Conservation (phyloP, 257 asterid species). For the Ocimum tenuiflorum region DNA sequence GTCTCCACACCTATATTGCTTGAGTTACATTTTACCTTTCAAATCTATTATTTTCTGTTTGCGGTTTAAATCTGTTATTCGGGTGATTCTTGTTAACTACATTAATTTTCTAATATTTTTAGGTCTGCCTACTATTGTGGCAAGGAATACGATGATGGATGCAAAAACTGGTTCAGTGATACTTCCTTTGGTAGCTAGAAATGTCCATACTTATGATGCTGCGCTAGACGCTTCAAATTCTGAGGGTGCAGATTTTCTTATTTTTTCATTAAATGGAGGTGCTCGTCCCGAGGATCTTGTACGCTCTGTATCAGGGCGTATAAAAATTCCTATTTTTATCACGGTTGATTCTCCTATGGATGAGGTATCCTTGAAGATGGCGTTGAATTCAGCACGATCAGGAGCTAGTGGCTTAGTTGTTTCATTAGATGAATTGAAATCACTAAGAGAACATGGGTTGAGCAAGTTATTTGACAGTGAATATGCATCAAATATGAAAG, state of each 20-base stretch:
- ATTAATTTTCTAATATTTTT: slow-evolving; percentile 18
- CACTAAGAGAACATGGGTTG: slow-evolving; percentile 37
- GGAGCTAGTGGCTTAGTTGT: slow-evolving; percentile 86
- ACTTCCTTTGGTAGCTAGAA: slow-evolving; percentile 85
- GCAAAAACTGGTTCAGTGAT: slow-evolving; percentile 56
- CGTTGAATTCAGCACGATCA: slow-evolving; percentile 36
- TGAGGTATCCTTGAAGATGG: slow-evolving; percentile 28
- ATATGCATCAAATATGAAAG: slow-evolving; percentile 24
- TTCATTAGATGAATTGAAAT: slow-evolving; percentile 50
- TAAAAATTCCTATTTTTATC: slow-evolving; percentile 71
- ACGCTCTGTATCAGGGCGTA: slow-evolving; percentile 41
- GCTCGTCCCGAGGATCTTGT: slow-evolving; percentile 36
- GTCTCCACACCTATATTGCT: background rate
- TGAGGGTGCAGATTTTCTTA: slow-evolving; percentile 96
- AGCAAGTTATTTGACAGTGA: slow-evolving; percentile 34
- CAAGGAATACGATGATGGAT: slow-evolving; percentile 83
- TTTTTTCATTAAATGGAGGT: slow-evolving; percentile 35
- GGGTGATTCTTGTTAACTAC: background rate
- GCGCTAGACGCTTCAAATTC: slow-evolving; percentile 73
- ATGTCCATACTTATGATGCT: slow-evolving; percentile 55
- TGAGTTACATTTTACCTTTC: background rate
- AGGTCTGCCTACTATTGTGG: slow-evolving; percentile 94
- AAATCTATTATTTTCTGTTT: too few relatives aligned
- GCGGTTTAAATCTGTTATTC: background rate
- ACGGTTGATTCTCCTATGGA: slow-evolving; percentile 40